Evolutionary conservation across 441 rosid species (phyloP).

Genomic region (Aquilaria agallochum): DNA sequence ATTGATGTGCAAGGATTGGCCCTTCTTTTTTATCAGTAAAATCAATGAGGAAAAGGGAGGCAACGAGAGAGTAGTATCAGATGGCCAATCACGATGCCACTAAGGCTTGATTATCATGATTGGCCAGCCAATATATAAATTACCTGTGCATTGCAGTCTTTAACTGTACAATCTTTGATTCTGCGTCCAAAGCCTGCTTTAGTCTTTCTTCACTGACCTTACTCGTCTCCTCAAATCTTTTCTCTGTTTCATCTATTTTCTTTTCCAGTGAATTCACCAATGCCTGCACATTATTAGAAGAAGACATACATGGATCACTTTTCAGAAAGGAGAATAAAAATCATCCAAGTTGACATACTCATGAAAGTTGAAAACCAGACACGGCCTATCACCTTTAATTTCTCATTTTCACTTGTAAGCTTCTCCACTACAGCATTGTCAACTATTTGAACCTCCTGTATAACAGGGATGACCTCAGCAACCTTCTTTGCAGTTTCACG

Average conservation of each 20-base stretch:
- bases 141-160: slow-evolving; percentile 93
- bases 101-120: too few relatives aligned
- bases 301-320: background rate
- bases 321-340: too few relatives aligned
- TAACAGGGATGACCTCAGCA: slow-evolving; percentile 60
- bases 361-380: slow-evolving; percentile 3
- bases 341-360: background rate
- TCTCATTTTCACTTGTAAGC: slow-evolving; percentile 82
- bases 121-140: background rate
- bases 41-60: background rate
- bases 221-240: slow-evolving; percentile 79
- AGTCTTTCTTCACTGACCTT: slow-evolving; percentile 85
- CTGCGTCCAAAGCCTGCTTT: slow-evolving; percentile 91
- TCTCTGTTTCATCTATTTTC: slow-evolving; percentile 84
- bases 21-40: slow-evolving; percentile 2
- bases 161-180: slow-evolving; percentile 77
- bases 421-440: slow-evolving; percentile 58
- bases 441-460: slow-evolving; percentile 87
- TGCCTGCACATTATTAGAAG: slow-evolving; percentile 43
- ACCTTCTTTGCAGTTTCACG: slow-evolving; percentile 68
- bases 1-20: too few relatives aligned
- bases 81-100: too few relatives aligned
- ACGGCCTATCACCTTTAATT: slow-evolving; percentile 65
- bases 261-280: slow-evolving; percentile 75
- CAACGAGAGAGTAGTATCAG: background rate